Evolutionary conservation across 1,139 yeast genomes (phyloP), one percentile per base, ranked within the genome.

Genomic region (Keqinozyma sinolaborantium): DNA sequence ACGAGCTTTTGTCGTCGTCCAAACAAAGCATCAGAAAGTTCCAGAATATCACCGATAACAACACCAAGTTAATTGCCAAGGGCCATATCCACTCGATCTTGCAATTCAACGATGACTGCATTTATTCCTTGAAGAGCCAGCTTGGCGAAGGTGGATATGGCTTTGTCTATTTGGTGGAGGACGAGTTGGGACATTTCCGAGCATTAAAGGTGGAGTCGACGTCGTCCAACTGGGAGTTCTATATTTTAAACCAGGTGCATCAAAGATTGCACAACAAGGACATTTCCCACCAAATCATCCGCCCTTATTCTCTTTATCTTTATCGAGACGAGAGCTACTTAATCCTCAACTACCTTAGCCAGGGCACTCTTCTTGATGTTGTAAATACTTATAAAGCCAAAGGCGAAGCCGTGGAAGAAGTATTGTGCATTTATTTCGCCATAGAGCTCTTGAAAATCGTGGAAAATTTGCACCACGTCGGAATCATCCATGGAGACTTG

Each of bases 71-170:
- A 9, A 55, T 69, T 3, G 38, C 54, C 5, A 58, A 61, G 42
- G 74, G 76, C 0, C 53, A 66, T 8, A 60, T 53, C 27, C 58
- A 59, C 29, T 56, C 76, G 0, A 59, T 72, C 38, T 50, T 77
- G n/a, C 73, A 72, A 36, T 67, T 58, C 30, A 64, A 67, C 36
- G 78, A 77, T 1, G 68, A 67, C 29, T 78, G 73, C 33, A 61
- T 74, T 4, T 77, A 66, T 48, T 74, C 80, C 39, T 61, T 86
- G 35, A 66, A 78, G 24, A 67, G 70, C 31, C 76, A 79, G 40
- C 58, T 90, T 9, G 95, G 96, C 0, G 73, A 72, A 46, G 95
- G 95, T 6, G 95, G 94, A 0, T 82, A 69, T 57, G 95, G 94
- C 0, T 70, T 77, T 2, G 95, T 87, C 0, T 87, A 79, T 50